Percentiles rank a stretch among this genome's conserved stretches.
Conservation (phyloP, 2,329 filamentous ascomycete genomes). For the Colletotrichum caudatum region DNA sequence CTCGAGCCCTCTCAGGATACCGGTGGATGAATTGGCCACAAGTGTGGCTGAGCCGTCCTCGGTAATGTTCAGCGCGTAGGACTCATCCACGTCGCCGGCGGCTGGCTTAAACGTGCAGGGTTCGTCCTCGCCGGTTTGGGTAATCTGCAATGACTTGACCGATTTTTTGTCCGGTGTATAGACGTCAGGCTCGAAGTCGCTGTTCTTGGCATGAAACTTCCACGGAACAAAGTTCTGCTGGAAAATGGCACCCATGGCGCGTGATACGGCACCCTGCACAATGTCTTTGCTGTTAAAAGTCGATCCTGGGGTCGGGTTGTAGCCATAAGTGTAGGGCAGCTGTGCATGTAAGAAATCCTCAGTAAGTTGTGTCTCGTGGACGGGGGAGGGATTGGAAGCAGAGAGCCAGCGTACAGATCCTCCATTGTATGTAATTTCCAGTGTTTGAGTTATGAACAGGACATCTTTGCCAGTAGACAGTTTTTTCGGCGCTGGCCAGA, state of each 20-base stretch:
- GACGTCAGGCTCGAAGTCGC: slow-evolving; percentile 72
- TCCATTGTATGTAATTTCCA: slow-evolving; percentile 71
- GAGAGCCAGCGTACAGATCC: slow-evolving; percentile 63
- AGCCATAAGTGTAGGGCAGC: slow-evolving; percentile 62
- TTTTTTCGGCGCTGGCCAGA: slow-evolving; percentile 69
- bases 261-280: slow-evolving; percentile 67
- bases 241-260: slow-evolving; percentile 74
- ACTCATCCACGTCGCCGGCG: slow-evolving; percentile 77
- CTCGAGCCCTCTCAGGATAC: slow-evolving; percentile 78
- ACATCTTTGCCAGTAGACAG: slow-evolving; percentile 64
- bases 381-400: slow-evolving; percentile 45
- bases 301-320: slow-evolving; percentile 53
- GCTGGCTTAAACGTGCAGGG: slow-evolving; percentile 69
- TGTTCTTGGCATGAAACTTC: slow-evolving; percentile 77
- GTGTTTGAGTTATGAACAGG: slow-evolving; percentile 64
- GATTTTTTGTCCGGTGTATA: slow-evolving; percentile 55
- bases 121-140: slow-evolving; percentile 68
- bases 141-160: slow-evolving; percentile 72
- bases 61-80: slow-evolving; percentile 75
- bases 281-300: slow-evolving; percentile 64
- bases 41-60: slow-evolving; percentile 71
- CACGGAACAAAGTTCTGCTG: slow-evolving; percentile 79
- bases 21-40: slow-evolving; percentile 73
- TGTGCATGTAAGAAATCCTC: slow-evolving; percentile 53
- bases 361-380: slow-evolving; percentile 46